These are phyloP conservation scores for Anisodus tanguticus DNA, from an alignment of 257 asterid genomes.

Conservation along the genomic window DNA sequence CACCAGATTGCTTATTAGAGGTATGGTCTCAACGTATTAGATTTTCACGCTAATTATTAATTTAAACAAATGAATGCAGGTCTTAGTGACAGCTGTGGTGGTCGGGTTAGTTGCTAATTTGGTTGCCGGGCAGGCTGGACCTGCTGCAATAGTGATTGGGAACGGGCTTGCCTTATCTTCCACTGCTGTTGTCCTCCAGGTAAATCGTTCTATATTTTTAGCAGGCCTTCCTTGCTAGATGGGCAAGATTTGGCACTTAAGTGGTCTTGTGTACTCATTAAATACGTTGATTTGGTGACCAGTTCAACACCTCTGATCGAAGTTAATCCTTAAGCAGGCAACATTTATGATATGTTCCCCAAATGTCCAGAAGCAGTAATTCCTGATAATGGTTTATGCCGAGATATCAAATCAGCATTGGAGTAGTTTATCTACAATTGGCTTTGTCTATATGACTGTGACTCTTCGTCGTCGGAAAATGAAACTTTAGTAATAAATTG, in stretches of 20 bases:
- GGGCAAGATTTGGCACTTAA: background rate
- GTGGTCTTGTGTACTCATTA: background rate
- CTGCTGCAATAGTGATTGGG: constrained; percentile 97
- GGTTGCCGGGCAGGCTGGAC: constrained; percentile 86
- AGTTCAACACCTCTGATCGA: constrained; percentile 3
- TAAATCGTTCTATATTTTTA: constrained; percentile 36
- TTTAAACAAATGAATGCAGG: constrained; percentile 54
- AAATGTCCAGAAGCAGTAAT: background rate
- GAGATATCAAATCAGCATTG: constrained; percentile 9
- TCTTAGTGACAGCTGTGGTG: constrained; percentile 82
- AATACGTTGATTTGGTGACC: constrained; percentile 5
- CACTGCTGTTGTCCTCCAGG: constrained; percentile 99
- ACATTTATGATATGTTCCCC: background rate
- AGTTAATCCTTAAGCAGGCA: constrained; percentile 8
- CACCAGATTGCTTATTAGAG: constrained; percentile 12
- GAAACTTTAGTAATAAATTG: background rate
- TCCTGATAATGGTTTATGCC: background rate
- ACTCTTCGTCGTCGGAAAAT: background rate
- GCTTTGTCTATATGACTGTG: background rate
- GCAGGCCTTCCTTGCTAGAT: constrained; percentile 19
- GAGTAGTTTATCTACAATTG: background rate
- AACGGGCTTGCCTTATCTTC: constrained; percentile 99
- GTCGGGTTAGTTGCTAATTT: constrained; percentile 77
- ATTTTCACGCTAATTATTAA: background rate
- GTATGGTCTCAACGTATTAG: background rate